Evolutionary conservation across 352 stramenopile species (phyloP), one percentile per base, ranked within the genome.

Genomic region (Aphanomyces stellatus): DNA sequence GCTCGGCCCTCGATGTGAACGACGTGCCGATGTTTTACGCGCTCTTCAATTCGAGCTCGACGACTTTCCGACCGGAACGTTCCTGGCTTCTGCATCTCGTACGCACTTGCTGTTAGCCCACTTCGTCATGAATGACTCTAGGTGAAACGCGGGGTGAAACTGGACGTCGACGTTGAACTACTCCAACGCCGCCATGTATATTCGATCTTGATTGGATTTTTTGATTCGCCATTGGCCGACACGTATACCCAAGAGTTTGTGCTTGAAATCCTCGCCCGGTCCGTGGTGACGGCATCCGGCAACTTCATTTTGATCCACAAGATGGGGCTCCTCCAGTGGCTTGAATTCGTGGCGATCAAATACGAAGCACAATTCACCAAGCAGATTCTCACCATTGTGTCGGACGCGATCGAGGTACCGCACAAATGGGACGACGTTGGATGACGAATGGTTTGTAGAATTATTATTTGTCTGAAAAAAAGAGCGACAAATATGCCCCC

Each of bases 1-100:
- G 85, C 13, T 81, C 83, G 0, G 81, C 82, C 19, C 74, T 95
- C 65, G 85, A 95, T 65, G 53, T 91, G 19, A 76, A 71, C 42
- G 85, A 93, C 67, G 87, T 95, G 10, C 87, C 87, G 2, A 93
- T 95, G 85, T 95, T 95, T 65, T 95, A 93, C 70, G 78, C 87
- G 49, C 70, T 95, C 3, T 95, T 95, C 71, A 89, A 93, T 73
- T 90, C 79, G 34, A 80, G 81, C 30, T 74, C 82, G 41, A 74
- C 81, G 22, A 92, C 75, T 1, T 92, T 84, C 70, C 85, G 88
- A 24, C 82, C 93, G 62, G 87, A 93, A 68, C 83, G 87, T 5
- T 88, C 84, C 27, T 95, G 87, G 87, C 73, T 95, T 35, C 74
- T 95, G 10, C 83, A 95, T 53, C 76, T 74, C 15, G 72, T 95